Evolutionary conservation across 768 basidiomycete species (phyloP).

Genomic region (Favolaschia claudopus): DNA sequence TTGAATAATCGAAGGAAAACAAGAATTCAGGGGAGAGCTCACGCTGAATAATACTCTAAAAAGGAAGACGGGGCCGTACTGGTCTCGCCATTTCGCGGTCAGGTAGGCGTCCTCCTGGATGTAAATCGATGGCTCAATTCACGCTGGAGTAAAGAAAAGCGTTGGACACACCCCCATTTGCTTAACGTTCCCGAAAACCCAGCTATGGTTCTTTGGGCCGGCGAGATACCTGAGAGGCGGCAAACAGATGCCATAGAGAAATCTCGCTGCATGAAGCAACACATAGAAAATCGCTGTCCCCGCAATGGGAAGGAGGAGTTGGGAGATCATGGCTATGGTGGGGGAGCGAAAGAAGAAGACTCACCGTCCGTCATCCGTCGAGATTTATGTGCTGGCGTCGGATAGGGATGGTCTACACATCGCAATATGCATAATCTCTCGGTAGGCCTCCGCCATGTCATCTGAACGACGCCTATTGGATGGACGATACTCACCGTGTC

Average conservation of each 20-base stretch:
- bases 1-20: background rate
- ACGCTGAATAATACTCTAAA: conserved; percentile 44
- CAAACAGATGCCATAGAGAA: conserved; percentile 13
- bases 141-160: background rate
- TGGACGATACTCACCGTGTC: too few relatives aligned
- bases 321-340: conserved; percentile 4
- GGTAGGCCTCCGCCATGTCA: too few relatives aligned
- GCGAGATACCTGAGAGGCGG: conserved; percentile 44
- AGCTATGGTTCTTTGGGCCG: conserved; percentile 43
- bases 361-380: too few relatives aligned
- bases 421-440: too few relatives aligned
- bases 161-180: conserved; percentile 29
- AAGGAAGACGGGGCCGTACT: conserved; percentile 44
- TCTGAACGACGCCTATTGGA: too few relatives aligned
- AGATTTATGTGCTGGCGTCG: too few relatives aligned
- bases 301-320: conserved; percentile 8
- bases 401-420: too few relatives aligned
- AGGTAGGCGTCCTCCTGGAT: conserved; percentile 35
- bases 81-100: conserved; percentile 42
- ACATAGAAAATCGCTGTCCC: conserved; percentile 13
- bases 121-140: background rate
- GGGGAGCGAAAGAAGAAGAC: too few relatives aligned
- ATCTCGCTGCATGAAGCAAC: conserved; percentile 23
- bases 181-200: conserved; percentile 43
- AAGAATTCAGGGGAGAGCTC: conserved; percentile 4